Base-by-base conservation (phyloP, 495 filamentous ascomycete genomes). In the Aspergillus diversus region DNA sequence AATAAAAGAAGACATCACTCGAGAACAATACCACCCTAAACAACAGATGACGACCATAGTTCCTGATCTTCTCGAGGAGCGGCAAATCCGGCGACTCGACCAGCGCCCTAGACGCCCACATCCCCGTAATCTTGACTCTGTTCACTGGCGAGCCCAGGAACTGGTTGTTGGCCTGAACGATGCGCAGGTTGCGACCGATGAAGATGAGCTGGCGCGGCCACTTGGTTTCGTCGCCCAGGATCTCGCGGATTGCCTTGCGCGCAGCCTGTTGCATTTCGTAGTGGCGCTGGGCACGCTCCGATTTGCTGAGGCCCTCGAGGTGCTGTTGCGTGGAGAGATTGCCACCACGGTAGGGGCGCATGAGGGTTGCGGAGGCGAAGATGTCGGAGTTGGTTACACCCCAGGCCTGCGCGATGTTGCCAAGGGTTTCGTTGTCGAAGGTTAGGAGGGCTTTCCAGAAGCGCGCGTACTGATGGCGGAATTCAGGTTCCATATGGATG, bases 391-490 rank as follows among this genome's bases (percentile, higher is more conserved):
- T 93, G 33, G 87, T 90, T 70, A 99, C 87, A 15, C 94, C 94
- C 94, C 94, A 99, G 39, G 82, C 69, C 31, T 73, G 69, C 13
- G 90, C 90, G 57, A 99, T 87, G 33, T 83, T 83, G 42, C 70
- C 66, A 35, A 99, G 84, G 16, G 91, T 90, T 13, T 81, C 71
- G 76, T 97, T 97, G 79, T 99, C 95, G 63, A 99, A 95, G 0
- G 92, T 93, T 76, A 99, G 84, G 13, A 99, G 83, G 4, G 89
- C 86, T 73, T 93, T 96, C 94, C 94, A 99, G 81, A 99, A 96
- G 4, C 87, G 80, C 13, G 90, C 88, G 75, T 99, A 99, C 72
- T 99, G 86, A 71, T 90, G 90, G 16, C 93, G 84, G 77, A 97
- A 97, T 66, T 86, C 80, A 8, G 91, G 88, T 33, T 85, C 81